Percentiles rank a stretch among this genome's conserved stretches.
These are phyloP conservation scores for Beauveria pseudobassiana DNA, from an alignment of 2,329 filamentous ascomycete genomes.

Conservation along the genomic window DNA sequence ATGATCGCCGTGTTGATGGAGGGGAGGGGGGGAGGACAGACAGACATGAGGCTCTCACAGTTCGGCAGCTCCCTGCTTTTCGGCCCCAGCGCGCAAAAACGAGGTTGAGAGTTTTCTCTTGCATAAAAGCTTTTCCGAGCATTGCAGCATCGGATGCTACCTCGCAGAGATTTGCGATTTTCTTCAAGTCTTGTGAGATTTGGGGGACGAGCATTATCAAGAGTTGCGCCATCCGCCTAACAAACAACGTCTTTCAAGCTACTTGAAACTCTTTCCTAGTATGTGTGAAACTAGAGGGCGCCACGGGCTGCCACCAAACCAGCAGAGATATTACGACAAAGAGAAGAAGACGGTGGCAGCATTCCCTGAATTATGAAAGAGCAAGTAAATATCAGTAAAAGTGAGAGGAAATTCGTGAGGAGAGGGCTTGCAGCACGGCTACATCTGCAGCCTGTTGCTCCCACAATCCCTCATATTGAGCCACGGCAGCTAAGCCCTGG, in stretches of 20 bases:
- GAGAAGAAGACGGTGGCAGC: not conserved
- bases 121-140: not conserved
- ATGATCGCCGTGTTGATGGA: not conserved
- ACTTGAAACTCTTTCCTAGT: constrained; percentile 1
- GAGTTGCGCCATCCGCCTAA: not conserved
- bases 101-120: not conserved
- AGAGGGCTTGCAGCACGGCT: not conserved
- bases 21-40: not conserved
- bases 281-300: not conserved
- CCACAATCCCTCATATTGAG: not conserved
- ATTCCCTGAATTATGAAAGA: too few relatives aligned
- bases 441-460: not conserved
- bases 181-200: not conserved
- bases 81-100: not conserved
- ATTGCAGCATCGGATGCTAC: not conserved
- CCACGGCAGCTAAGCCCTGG: not conserved
- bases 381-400: not conserved
- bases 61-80: too few relatives aligned
- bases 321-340: not conserved
- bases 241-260: constrained; percentile 8
- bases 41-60: not conserved
- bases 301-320: not conserved
- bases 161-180: not conserved
- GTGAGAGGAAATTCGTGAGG: not conserved
- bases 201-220: not conserved